phyloP scores from a whole-genome alignment of 225 moss, liverwort and hornwort species.

The Climacium dendroides region DNA sequence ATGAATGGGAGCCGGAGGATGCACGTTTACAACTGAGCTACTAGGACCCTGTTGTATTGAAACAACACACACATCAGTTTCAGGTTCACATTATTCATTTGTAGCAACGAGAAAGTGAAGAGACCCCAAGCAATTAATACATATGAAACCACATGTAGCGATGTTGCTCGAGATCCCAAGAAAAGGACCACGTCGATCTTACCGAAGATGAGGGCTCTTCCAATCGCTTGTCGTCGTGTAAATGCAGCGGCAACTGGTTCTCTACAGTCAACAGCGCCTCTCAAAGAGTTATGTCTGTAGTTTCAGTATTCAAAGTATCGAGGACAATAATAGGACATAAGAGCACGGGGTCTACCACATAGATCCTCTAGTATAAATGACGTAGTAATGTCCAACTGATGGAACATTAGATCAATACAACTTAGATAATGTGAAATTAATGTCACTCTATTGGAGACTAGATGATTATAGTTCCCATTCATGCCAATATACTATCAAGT shows the following conservation, averaged over 20 bases:
- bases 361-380: not conserved
- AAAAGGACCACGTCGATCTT: not conserved
- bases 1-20: conserved; percentile 59
- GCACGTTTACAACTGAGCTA: conserved; percentile 24
- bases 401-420: not conserved
- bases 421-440: too few species aligned
- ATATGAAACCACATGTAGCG: not conserved
- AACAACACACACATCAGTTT: not conserved
- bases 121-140: not conserved
- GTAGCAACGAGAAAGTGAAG: not conserved
- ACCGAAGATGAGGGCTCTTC: conserved; percentile 41
- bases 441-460: too few species aligned
- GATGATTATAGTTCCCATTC: not conserved
- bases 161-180: not conserved
- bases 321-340: not conserved
- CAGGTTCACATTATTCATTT: not conserved
- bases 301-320: not conserved
- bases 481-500: not conserved
- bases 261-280: conserved; percentile 28
- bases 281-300: not conserved
- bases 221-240: conserved; percentile 50
- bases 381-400: not conserved
- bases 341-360: not conserved
- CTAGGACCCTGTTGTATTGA: conserved; percentile 23
- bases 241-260: conserved; percentile 68